Evolutionary conservation across 176 grass and related monocot genomes (phyloP), one percentile per base, ranked within the genome.

Genomic region (Pontederia crassipes): DNA sequence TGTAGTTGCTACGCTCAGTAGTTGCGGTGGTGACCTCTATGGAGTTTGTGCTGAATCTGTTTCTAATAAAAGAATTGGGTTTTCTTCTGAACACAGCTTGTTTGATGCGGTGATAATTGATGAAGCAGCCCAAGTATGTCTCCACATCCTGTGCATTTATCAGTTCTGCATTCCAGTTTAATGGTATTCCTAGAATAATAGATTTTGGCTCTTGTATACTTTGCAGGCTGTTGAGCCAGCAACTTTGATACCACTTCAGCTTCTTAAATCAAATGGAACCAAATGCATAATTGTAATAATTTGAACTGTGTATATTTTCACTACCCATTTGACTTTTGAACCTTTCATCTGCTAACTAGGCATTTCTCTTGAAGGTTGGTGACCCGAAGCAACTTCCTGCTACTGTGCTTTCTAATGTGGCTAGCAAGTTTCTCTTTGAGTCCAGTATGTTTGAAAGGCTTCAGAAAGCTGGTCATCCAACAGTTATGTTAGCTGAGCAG

Each of bases 391-490:
- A 97, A 55, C 73, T 97, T 18, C 92, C 92, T 48, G 92, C 92
- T 71, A 91, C 92, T 28, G 92, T 97, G 28, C 83, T 97, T 72
- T 97, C 92, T 75, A 78, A 78, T 75, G 73, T 97, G 53, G 87
- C 87, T 45, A 85, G 87, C 64, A 97, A 97, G 64, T 97, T 90
- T 84, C 69, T 82, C 14, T 97, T 88, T 52, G 84, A 97, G 59
- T 97, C 87, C 71, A 97, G 92, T 74, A 97, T 97, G 92, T 97
- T 97, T 91, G 92, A 97, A 69, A 81, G 92, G 52, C 73, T 97
- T 28, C 92, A 97, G 68, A 79, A 70, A 83, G 92, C 92, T 59
- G 92, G 92, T 24, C 88, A 91, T 46, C 87, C 87, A 48, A 87
- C 91, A 61, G 85, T 85, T 72, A 97, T 97, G 87, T 81, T 97